Evolutionary conservation across 306 rosid species (phyloP).

Genomic region (Quercus aquifolioides): DNA sequence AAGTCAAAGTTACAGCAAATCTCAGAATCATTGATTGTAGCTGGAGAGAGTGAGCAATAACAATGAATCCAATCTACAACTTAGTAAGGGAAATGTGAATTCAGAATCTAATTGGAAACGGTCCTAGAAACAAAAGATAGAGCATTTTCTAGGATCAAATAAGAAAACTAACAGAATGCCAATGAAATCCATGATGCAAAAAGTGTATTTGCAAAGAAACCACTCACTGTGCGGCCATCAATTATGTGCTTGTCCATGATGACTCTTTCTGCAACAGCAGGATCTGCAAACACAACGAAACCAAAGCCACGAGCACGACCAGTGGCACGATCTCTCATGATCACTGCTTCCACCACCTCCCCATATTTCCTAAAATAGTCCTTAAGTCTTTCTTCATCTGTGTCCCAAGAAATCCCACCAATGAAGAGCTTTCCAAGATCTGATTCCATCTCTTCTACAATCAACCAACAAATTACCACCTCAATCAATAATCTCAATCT

Average conservation of each 20-base stretch:
- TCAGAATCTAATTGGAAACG: not conserved
- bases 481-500: conserved; percentile 27
- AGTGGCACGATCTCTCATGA: conserved; percentile 94
- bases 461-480: conserved; percentile 36
- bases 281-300: conserved; percentile 82
- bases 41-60: conserved; percentile 1
- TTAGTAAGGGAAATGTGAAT: not conserved
- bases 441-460: conserved; percentile 71
- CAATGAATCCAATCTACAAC: conserved; percentile 7
- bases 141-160: not conserved
- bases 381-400: conserved; percentile 88
- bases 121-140: not conserved
- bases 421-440: conserved; percentile 98
- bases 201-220: conserved; percentile 17
- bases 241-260: conserved; percentile 82
- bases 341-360: conserved; percentile 89
- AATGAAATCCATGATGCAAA: not conserved
- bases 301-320: conserved; percentile 99
- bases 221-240: conserved; percentile 87
- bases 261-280: conserved; percentile 83
- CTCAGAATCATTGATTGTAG: conserved; percentile 8
- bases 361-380: conserved; percentile 80
- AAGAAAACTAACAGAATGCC: conserved; percentile 16
- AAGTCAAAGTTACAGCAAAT: conserved; percentile 20
- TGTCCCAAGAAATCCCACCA: conserved; percentile 99